Base-by-base conservation (phyloP, 352 stramenopile genomes). In the Phytophthora citrophthora region DNA sequence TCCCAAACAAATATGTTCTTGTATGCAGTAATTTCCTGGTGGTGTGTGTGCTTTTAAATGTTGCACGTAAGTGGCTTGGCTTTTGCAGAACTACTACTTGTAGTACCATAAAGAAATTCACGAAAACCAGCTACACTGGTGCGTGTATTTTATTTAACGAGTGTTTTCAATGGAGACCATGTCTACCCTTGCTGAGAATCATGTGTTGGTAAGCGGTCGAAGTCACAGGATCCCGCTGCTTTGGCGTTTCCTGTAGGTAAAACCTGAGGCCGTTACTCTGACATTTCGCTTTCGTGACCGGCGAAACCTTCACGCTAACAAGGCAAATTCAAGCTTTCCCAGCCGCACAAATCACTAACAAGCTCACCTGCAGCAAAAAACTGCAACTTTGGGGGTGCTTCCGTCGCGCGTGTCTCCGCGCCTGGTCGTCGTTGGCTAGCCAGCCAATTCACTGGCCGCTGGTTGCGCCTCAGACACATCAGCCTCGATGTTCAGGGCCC, bases 291-390 rank as follows among this genome's bases (percentile, higher is more conserved):
- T n/a, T 2, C 48, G 9, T 32, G 36, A 47, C 32, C 43, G 31
- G 13, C 43, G 20, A 54, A 61, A 61, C 15, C 13, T 52, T 8
- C 16, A 8, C 4, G 32, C 32, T 39, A n/a, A 39, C 13, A 23
- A 55, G 49, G 55, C 52, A 55, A n/a, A n/a, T n/a, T n/a, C 36
- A 41, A 56, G 32, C 44, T 27, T 46, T 20, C 4, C 8, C 24
- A 64, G 40, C 47, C 39, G 29, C 27, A 54, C 34, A 63, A 56
- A 43, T 12, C 12, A 11, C 43, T 13, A 12, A 50, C 34, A 50
- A 32, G 24, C 36, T 27, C 24, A 15, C 10, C 13, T 34, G 59
- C 51, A 68, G 43, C 59, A 68, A 68, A 68, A 34, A 68, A 68
- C 51, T 51, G 59, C 59, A 13, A 34, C n/a, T 54, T 27, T 9